Evolutionary conservation across 2,329 filamentous ascomycete species (phyloP), one percentile per base, ranked within the genome.

Genomic region (Beauveria caledonica): DNA sequence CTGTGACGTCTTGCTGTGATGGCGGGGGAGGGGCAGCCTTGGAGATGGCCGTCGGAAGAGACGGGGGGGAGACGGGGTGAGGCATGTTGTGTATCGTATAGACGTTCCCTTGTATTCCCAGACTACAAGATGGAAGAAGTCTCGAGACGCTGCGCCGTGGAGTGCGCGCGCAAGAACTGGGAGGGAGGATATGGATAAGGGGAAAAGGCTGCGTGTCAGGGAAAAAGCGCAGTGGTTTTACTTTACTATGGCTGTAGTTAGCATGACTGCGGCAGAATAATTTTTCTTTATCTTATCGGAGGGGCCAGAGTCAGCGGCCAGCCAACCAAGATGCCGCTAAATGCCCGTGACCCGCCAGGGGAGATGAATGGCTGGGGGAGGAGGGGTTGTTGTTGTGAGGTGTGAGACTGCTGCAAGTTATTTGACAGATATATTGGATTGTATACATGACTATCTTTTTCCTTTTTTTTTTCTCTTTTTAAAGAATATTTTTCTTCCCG

Each of bases 1-100:
- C 80, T 63, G 80, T 74, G 63, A 93, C 77, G 64, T 91, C 89
- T 65, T 86, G 83, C 67, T 83, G 76, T 36, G 85, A 81, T 64
- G 87, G 87, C 65, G 85, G 79, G 66, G 80, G 79, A 72, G 77
- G 71, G 68, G 76, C 73, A 65, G 74, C 76, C 66, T 74, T 74
- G 66, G 76, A 76, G 66, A 80, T 75, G 74, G 79, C 76, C 67
- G 73, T 73, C 59, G 66, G 66, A 55, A 66, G 64, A 59, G 69
- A 68, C 61, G 77, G 78, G 68, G 78, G 77, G 67, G 78, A 74
- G 64, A 78, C 72, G 63, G 76, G 76, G 68, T 80, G 77, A 77
- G 77, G 77, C 77, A 80, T 80, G 64, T 67, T 69, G 50, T 17
- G 29, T 58, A 48, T 60, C 51, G 57, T 60, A 48, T 54, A 23